Conservation (phyloP, 1,284 basidiomycete genomes). For the Malassezia brasiliensis region DNA sequence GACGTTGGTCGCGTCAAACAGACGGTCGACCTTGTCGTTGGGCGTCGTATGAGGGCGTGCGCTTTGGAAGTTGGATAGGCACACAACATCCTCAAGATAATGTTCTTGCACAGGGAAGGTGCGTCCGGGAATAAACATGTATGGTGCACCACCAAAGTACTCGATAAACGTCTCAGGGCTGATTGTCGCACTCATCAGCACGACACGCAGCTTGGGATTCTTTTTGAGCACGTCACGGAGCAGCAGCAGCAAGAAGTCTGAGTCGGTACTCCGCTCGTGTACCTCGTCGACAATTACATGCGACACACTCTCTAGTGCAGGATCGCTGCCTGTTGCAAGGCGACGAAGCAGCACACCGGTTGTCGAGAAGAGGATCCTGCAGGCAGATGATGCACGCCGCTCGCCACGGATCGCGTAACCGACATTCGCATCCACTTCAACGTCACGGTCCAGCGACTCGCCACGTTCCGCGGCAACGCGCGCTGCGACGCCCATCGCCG, state of each 20-base stretch:
- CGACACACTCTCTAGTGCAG: slow-evolving; percentile 62
- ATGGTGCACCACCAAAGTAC: slow-evolving; percentile 57
- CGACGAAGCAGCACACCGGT: slow-evolving; percentile 80
- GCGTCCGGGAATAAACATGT: slow-evolving; percentile 69
- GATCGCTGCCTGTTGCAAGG: slow-evolving; percentile 60
- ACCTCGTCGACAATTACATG: slow-evolving; percentile 90
- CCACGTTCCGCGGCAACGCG: slow-evolving; percentile 76
- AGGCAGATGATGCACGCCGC: slow-evolving; percentile 54
- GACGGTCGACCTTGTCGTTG: slow-evolving; percentile 43
- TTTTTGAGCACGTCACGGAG: slow-evolving; percentile 62
- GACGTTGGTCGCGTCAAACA: slow-evolving; percentile 25
- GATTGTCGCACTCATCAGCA: slow-evolving; percentile 51
- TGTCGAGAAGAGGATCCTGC: slow-evolving; percentile 75
- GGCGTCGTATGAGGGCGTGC: slow-evolving; percentile 50
- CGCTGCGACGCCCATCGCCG: slow-evolving; percentile 77
- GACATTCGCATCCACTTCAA: slow-evolving; percentile 51
- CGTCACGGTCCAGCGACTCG: slow-evolving; percentile 56
- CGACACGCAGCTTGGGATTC: slow-evolving; percentile 67
- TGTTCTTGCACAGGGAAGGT: slow-evolving; percentile 43
- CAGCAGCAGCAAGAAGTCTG: slow-evolving; percentile 80
- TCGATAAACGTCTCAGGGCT: slow-evolving; percentile 25
- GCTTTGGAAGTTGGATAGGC: slow-evolving; percentile 18
- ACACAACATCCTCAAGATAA: slow-evolving; percentile 42
- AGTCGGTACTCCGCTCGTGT: slow-evolving; percentile 80
- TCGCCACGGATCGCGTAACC: slow-evolving; percentile 90